Percentiles rank a stretch among this genome's conserved stretches.
Conservation (phyloP, 768 basidiomycete genomes). For the Hypholoma sublateritium region DNA sequence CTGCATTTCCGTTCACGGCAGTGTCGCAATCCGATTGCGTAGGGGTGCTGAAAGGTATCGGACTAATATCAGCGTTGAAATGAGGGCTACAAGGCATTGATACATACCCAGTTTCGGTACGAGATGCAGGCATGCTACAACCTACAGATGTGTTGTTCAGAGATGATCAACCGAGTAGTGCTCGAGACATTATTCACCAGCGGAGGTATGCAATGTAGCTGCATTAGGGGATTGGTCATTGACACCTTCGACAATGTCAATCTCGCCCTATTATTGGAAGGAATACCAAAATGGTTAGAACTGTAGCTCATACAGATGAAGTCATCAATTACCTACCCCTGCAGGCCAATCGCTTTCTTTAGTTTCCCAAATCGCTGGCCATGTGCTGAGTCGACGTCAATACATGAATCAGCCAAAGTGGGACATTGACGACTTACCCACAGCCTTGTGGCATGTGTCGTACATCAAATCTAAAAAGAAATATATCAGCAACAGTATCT, state of each 20-base stretch:
- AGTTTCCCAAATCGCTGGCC: background rate
- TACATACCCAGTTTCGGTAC: constrained; percentile 1
- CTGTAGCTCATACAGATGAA: background rate
- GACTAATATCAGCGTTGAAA: background rate
- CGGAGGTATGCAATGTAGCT: background rate
- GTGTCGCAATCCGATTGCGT: constrained; percentile 23
- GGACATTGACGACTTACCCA: background rate
- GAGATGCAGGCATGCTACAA: background rate
- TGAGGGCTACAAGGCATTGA: background rate
- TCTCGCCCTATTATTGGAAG: background rate
- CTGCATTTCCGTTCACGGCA: constrained; percentile 22
- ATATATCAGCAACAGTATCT: background rate
- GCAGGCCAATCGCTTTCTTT: background rate
- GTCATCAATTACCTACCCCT: background rate
- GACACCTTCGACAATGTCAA: background rate
- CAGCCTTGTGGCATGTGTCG: constrained; percentile 35
- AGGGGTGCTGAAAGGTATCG: constrained; percentile 22
- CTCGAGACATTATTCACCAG: background rate
- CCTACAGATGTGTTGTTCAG: background rate
- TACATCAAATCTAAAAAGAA: constrained; percentile 28
- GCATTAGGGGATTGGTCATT: background rate
- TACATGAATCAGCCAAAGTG: background rate
- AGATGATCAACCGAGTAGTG: background rate
- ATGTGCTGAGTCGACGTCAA: background rate
- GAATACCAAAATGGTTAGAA: background rate